These are phyloP conservation scores for Phytophthora sp. DNA, from an alignment of 352 stramenopile species.

Conservation along the genomic window DNA sequence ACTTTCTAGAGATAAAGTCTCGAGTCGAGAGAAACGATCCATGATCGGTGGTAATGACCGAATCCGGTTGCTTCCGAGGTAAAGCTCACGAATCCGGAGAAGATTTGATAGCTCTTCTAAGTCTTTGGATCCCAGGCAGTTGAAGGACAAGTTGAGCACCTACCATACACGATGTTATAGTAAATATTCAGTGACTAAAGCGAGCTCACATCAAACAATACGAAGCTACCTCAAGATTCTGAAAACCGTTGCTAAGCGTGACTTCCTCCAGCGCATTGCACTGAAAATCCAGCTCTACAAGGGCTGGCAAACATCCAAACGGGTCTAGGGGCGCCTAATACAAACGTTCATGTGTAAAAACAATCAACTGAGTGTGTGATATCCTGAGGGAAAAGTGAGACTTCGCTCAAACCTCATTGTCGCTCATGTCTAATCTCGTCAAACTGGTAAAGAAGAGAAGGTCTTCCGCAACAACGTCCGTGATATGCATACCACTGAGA, in stretches of 20 bases:
- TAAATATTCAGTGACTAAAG: background rate
- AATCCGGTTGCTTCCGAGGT: constrained; percentile 77
- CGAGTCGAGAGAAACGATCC: constrained; percentile 75
- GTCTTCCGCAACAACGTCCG: constrained; percentile 68
- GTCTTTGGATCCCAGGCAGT: constrained; percentile 67
- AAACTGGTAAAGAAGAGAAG: constrained; percentile 83
- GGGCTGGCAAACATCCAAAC: constrained; percentile 65
- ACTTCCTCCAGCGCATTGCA: constrained; percentile 75
- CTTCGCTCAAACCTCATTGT: constrained; percentile 66
- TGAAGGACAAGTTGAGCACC: constrained; percentile 84
- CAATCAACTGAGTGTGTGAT: background rate
- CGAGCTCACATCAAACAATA: no score
- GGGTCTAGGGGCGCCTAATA: constrained; percentile 62
- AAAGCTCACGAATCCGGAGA: constrained; percentile 80
- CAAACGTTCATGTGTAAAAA: background rate
- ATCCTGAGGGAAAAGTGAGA: no score
- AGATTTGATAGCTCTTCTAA: constrained; percentile 75
- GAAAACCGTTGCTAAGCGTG: constrained; percentile 57
- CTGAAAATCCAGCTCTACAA: constrained; percentile 80
- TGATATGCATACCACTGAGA: constrained; percentile 67
- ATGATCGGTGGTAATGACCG: constrained; percentile 73
- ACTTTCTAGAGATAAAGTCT: constrained; percentile 80
- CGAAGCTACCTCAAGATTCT: constrained; percentile 75
- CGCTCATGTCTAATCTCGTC: constrained; percentile 76
- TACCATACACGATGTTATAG: constrained; percentile 7